Conservation (phyloP, 371 early-diverging fungal species). For the Apophysomyces trapeziformis region DNA sequence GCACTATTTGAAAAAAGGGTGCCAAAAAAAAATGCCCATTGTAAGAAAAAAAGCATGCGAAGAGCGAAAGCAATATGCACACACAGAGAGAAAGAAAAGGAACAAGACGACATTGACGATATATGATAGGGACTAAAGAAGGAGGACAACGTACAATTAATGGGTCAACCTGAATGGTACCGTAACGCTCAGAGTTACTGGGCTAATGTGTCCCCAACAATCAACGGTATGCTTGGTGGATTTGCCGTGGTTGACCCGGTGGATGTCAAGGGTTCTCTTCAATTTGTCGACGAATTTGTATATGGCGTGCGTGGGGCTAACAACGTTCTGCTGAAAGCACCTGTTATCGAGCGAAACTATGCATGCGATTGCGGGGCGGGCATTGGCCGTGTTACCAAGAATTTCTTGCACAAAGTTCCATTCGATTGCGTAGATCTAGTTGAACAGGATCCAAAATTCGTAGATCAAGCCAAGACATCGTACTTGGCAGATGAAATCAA, state of each 20-base stretch:
- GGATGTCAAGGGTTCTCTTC: conserved; percentile 73
- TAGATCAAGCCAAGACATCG: conserved; percentile 66
- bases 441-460: conserved; percentile 81
- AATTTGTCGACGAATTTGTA: conserved; percentile 70
- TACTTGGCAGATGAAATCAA: conserved; percentile 64
- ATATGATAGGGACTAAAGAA: conserved; percentile 22
- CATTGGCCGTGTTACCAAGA: conserved; percentile 92
- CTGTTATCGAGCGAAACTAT: conserved; percentile 36
- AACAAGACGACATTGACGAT: neutral
- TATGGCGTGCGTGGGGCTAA: conserved; percentile 33
- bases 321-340: conserved; percentile 29
- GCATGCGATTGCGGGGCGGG: conserved; percentile 93
- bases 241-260: conserved; percentile 73
- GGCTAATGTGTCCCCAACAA: conserved; percentile 72
- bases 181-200: conserved; percentile 89
- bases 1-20: neutral
- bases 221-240: conserved; percentile 92
- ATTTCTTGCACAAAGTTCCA: conserved; percentile 70
- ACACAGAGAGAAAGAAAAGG: neutral
- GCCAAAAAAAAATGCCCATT: conserved; percentile 8
- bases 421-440: conserved; percentile 90
- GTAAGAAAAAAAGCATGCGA: neutral
- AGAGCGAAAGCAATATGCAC: neutral
- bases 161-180: conserved; percentile 71
- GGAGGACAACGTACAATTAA: conserved; percentile 27